Evolutionary conservation across 2,329 filamentous ascomycete genomes (phyloP), one percentile per base, ranked within the genome.

Genomic region (Alternaria ethzedia): DNA sequence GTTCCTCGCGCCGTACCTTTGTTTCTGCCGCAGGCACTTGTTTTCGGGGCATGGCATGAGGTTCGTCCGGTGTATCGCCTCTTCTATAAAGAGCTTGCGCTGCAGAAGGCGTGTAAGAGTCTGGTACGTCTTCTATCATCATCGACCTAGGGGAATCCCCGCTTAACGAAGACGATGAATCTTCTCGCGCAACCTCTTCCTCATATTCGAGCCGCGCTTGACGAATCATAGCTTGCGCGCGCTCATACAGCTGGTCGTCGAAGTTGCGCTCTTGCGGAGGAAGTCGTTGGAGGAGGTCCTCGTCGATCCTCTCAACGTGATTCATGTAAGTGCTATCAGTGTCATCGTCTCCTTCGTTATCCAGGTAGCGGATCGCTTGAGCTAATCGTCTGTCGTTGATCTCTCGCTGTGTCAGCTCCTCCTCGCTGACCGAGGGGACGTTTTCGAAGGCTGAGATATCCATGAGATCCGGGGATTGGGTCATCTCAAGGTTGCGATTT

Each of bases 301-400:
- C 58, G 15, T 79, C 63, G 58, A 79, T 77, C n/a, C 58, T 63
- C 44, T 72, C 52, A 21, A 78, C 63, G 4, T 70, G 68, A n/a
- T 72, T 43, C 9, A 70, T 64, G 52, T 68, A 78, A 11, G 54
- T 58, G 6, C 44, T 43, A 15, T 55, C 50, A 7, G 70, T 63
- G 51, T 78, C 75, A 3, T 60, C 36, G 6, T 67, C 67, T 26
- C 74, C 72, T 55, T 75, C 68, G 15, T 61, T 41, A 17, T 58
- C 47, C 41, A 79, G 50, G 59, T 79, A 79, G 23, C 62, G 65
- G 51, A 78, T 71, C 3, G 75, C 74, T 65, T 75, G 69, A 20
- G 59, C 63, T 11, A 79, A 68, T 36, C 70, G 69, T 13, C 52
- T 60, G 47, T 79, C 58, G 47, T 73, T 76, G 50, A 57, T 20